Base-by-base conservation (phyloP, 441 rosid genomes). In the Mallotus japonicus region DNA sequence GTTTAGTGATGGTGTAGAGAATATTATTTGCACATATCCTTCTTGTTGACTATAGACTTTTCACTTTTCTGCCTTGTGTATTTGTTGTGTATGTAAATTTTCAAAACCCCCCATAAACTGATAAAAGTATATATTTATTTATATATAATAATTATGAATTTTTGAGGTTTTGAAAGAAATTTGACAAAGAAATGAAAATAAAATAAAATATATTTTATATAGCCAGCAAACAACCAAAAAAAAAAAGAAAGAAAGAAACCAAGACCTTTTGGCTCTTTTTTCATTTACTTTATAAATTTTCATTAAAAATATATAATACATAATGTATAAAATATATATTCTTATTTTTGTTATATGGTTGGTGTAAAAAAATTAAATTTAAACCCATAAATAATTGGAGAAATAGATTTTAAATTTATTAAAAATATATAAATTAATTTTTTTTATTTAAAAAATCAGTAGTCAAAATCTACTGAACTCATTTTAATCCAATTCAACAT, bases 1-100 rank as follows among this genome's bases (percentile, higher is more conserved):
- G 40, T 37, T 37, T 37, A 62, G 54, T n/a, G 67, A 66, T 44
- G 22, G 62, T 47, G 49, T 34, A 22, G 17, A 16, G 78, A 79
- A 76, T 83, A 73, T 77, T 69, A 28, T 62, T 28, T 70, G 50
- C 24, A 32, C n/a, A 32, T 55, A 20, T 80, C 69, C 58, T 67
- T 55, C 2, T 28, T 28, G 75, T 79, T 79, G 85, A 79, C 88
- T 77, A 24, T 42, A 69, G 84, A 83, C 85, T 83, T 87, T 81
- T 83, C 84, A 83, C 85, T 83, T 87, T 81, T 81, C 84, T 75
- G 40, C 67, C 70, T 34, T 77, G 34, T 73, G 69, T 68, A 5
- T 51, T 12, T 57, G 1, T 71, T 44, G 20, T 65, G 40, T 24
- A 32, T 63, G 50, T 16, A 75, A 67, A 47, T 34, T 79, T 77